Evolutionary conservation across 2,329 filamentous ascomycete species (phyloP), one percentile per base, ranked within the genome.

Genomic region (Colletotrichum cereale): DNA sequence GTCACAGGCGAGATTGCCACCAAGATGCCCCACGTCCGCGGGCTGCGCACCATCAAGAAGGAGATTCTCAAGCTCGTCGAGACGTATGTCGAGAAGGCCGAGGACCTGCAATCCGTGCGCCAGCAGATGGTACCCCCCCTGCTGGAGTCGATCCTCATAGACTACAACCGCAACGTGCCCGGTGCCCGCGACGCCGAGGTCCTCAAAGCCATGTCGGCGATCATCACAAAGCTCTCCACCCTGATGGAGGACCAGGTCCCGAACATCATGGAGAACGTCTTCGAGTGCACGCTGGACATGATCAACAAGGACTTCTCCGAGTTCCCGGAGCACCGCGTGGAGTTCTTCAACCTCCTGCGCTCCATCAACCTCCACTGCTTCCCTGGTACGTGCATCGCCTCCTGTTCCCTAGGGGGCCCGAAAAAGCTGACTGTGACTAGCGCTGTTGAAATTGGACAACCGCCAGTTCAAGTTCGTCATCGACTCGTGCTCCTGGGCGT

Each of bases 291-390:
- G 3, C 87, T 99, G 67, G 95, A 97, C 78, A 99, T 99, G 96
- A 99, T 99, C 85, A 99, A 98, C 89, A 99, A 99, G 85, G 96
- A 99, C 83, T 99, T 99, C 83, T 98, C 97, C 57, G 96, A 99
- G 80, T 99, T 97, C 82, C 96, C 96, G 0, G 96, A 99, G 82
- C 96, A 99, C 80, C 93, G 97, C 69, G 96, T 99, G n/a, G 96
- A 98, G 82, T 99, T 99, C 83, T 99, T 99, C 89, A 98, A 97
- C 83, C 89, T 99, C 31, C 88, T 99, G 47, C 90, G 97, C 76
- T 94, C 96, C 18, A 98, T 99, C 84, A 99, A 99, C 82, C 85
- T 98, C 58, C 94, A 97, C 81, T 99, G 96, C 83, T 99, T 99
- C 91, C 94, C 94, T 58, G 92, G 86, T 87, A 83, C 66, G 82